These are phyloP conservation scores for Candida adriatica DNA, from an alignment of 805 yeast species.

Conservation along the genomic window DNA sequence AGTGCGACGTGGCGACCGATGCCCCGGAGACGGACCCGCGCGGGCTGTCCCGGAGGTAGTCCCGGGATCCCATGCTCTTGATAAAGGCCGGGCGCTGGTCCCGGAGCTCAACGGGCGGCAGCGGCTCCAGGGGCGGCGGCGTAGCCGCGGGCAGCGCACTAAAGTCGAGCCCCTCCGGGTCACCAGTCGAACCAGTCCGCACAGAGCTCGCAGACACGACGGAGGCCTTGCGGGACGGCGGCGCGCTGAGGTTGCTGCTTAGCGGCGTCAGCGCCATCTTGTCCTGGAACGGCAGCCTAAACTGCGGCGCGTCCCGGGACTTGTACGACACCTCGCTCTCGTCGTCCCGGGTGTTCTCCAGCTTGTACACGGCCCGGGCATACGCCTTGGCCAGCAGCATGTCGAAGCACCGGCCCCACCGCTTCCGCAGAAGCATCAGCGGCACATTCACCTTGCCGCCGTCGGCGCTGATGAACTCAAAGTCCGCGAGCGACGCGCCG, in stretches of 20 bases:
- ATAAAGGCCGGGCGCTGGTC: conserved; percentile 4
- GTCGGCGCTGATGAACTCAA: conserved; percentile 63
- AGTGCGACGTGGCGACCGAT: conserved; percentile 3
- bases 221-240: conserved; percentile 33
- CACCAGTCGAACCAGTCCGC: conserved; percentile 21
- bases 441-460: conserved; percentile 67
- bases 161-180: conserved; percentile 23
- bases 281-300: conserved; percentile 69
- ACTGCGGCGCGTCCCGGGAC: conserved; percentile 41
- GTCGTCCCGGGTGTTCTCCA: conserved; percentile 21
- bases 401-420: conserved; percentile 76
- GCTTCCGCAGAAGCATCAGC: conserved; percentile 48
- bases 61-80: conserved; percentile 12
- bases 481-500: conserved; percentile 58
- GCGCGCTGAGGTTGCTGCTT: conserved; percentile 9
- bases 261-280: conserved; percentile 10
- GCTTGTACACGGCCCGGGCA: conserved; percentile 40
- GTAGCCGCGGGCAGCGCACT: conserved; percentile 44
- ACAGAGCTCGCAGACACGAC: conserved; percentile 29
- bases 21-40: conserved; percentile 39
- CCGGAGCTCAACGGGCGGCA: conserved; percentile 26
- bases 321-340: conserved; percentile 14
- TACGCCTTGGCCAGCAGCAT: conserved; percentile 56
- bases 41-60: conserved; percentile 31
- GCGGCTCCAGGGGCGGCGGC: conserved; percentile 50